Conservation (phyloP, 345 rosid species). For the Erucastrum elatum region DNA sequence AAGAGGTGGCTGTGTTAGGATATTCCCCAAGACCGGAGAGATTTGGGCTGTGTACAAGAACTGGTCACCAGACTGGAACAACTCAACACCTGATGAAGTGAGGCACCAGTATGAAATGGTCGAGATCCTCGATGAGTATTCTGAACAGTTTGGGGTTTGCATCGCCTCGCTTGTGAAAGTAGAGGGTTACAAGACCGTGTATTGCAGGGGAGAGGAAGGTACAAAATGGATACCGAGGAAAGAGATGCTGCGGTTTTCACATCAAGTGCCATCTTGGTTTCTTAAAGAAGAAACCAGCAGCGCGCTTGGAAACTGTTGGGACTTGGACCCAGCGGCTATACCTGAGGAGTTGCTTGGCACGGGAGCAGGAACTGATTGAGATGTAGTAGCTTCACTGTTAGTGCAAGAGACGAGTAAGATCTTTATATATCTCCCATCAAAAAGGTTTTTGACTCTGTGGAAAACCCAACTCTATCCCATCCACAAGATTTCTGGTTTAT, state of each 20-base stretch:
- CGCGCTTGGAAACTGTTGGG: conserved; percentile 84
- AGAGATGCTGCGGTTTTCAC: conserved; percentile 92
- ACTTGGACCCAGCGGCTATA: conserved; percentile 96
- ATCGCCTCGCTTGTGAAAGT: conserved; percentile 72
- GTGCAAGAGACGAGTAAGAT: conserved; percentile 32
- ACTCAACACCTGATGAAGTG: conserved; percentile 77
- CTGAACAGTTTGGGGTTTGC: conserved; percentile 90
- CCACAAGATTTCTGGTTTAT: conserved; percentile 26
- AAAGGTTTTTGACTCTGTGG: conserved; percentile 36
- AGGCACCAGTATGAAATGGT: conserved; percentile 98
- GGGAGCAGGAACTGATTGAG: conserved; percentile 40
- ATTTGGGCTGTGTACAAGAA: conserved; percentile 93
- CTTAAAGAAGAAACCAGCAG: conserved; percentile 62
- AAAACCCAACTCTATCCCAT: conserved; percentile 37
- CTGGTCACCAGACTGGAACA: conserved; percentile 86
- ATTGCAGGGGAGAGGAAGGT: conserved; percentile 60
- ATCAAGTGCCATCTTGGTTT: conserved; percentile 90
- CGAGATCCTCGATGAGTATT: conserved; percentile 84
- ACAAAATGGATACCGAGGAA: conserved; percentile 85
- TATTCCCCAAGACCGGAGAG: conserved; percentile 87
- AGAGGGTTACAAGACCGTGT: conserved; percentile 87
- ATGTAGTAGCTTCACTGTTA: conserved; percentile 1
- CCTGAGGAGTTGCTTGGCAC: conserved; percentile 86
- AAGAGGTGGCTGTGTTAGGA: conserved; percentile 93
- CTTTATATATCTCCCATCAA: conserved; percentile 12